Base-by-base conservation (phyloP, 768 basidiomycete genomes). In the Rhodotorula diobovata region DNA sequence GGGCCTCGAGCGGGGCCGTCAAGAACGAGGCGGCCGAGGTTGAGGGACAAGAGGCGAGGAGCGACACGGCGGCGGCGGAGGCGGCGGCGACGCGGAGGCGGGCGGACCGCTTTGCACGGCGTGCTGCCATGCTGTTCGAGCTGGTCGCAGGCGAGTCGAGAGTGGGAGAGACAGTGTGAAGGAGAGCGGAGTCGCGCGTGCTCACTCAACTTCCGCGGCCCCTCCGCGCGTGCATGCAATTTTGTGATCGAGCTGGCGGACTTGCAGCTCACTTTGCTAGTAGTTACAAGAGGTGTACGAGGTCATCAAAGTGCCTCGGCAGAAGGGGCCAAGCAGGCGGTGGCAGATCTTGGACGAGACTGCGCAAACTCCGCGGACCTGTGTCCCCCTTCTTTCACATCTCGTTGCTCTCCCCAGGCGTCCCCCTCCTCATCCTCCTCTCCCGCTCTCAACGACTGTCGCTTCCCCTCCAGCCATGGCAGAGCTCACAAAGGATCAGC, bases 1-100 rank as follows among this genome's bases (percentile, higher is more conserved):
- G 64, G 9, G 64, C 35, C 28, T 56, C 41, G 64, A 65, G 43
- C 63, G 63, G 53, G 53, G 53, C n/a, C 15, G 50, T 41, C 37
- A 63, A 25, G 63, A 63, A 56, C n/a, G 53, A 41, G 20, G 63
- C 54, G 39, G 51, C 12, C 41, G 18, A 9, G 63, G 39, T 15
- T 12, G 63, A 55, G 53, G 62, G 39, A 25, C 50, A 10, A 37
- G 14, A 16, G 37, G 25, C 18, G 20, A 28, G 18, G 39, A 56
- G 25, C 15, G 20, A 2, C n/a, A 43, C 15, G 54, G 34, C 34
- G 21, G 20, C 34, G 32, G 54, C 54, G 9, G 54, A 32, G 54
- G 34, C 21, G 21, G 20, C 34, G 32, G 34, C 34, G 9, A 14
- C 20, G 48, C 23, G 48, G 48, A 23, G 48, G 48, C 25, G 48